A percentile compares a stretch with the other conserved stretches of the same genome.
These are phyloP conservation scores for Nemania bipapillata DNA, from an alignment of 2,329 filamentous ascomycete species.

Conservation along the genomic window DNA sequence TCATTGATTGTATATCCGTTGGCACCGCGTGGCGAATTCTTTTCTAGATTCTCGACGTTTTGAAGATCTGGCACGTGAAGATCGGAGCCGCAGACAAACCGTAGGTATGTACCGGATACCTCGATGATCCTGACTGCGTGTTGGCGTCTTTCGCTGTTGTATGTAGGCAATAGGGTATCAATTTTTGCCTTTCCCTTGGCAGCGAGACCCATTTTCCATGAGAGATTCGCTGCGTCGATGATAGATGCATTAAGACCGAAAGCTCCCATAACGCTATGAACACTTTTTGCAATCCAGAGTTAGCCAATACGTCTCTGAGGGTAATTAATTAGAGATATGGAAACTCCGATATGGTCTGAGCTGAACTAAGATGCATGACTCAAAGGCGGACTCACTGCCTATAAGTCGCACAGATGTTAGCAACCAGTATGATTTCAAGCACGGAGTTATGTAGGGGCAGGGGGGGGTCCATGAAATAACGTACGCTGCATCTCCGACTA, in stretches of 20 bases:
- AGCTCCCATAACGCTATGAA: conserved; percentile 53
- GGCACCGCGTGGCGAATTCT: not conserved
- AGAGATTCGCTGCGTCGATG: conserved; percentile 51
- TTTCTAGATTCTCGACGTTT: conserved; percentile 16
- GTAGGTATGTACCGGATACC: conserved; percentile 38
- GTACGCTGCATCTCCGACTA: conserved; percentile 51
- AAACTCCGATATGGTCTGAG: not conserved
- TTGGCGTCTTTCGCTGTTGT: conserved; percentile 49
- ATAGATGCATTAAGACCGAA: conserved; percentile 55
- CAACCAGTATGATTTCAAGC: not conserved
- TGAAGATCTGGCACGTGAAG: conserved; percentile 31
- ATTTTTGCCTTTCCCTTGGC: conserved; percentile 41
- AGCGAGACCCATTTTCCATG: conserved; percentile 52
- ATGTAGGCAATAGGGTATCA: conserved; percentile 47
- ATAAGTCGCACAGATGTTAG: conserved; percentile 41
- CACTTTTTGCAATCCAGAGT: conserved; percentile 9
- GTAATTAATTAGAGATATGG: not conserved
- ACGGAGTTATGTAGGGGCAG: not conserved
- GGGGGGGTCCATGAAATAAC: conserved; percentile 29
- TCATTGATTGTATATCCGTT: not conserved
- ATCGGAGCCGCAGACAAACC: conserved; percentile 46
- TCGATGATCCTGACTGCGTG: conserved; percentile 38
- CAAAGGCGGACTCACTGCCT: not conserved
- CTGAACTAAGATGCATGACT: not conserved
- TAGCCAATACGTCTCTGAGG: not conserved